Conservation (phyloP, 2,329 filamentous ascomycete species). For the Penicillium nordicum region DNA sequence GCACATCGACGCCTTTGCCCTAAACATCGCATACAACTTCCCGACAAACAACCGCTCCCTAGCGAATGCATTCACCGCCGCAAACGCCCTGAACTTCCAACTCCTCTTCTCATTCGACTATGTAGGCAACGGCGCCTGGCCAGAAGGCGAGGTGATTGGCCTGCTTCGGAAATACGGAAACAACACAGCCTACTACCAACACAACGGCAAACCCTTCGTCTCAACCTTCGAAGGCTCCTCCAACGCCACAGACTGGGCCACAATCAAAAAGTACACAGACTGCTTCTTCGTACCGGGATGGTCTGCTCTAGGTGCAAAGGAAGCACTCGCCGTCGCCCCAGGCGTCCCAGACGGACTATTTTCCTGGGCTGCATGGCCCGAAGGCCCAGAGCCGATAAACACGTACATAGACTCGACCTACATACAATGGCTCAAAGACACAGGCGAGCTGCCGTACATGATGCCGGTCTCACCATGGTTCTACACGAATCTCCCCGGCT, state of each 20-base stretch:
- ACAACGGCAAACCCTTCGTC: constrained; percentile 7
- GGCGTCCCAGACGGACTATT: constrained; percentile 8
- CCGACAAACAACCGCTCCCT: constrained; percentile 6
- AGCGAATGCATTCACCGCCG: constrained; percentile 3
- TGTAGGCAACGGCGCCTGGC: constrained; percentile 7
- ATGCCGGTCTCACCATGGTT: constrained; percentile 59
- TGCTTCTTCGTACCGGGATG: constrained; percentile 49
- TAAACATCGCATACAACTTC: constrained; percentile 35
- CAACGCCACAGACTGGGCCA: constrained; percentile 43
- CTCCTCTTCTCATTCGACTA: constrained; percentile 10
- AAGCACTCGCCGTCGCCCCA: constrained; percentile 22
- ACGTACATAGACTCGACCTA: constrained; percentile 9
- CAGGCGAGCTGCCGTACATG: constrained; percentile 39
- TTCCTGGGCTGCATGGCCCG: constrained; percentile 9
- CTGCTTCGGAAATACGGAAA: background rate
- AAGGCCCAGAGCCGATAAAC: constrained; percentile 1
- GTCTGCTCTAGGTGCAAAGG: constrained; percentile 35
- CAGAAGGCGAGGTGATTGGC: constrained; percentile 2
- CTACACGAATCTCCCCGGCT: constrained; percentile 55
- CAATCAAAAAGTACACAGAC: constrained; percentile 40
- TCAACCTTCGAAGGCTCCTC: constrained; percentile 48
- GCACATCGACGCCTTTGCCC: constrained; percentile 42
- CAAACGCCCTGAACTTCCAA: background rate
- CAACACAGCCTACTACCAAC: constrained; percentile 6
- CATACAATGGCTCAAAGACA: constrained; percentile 7